These are phyloP conservation scores for Pascua sp. DNA, from an alignment of 1,284 basidiomycete genomes.

Conservation along the genomic window DNA sequence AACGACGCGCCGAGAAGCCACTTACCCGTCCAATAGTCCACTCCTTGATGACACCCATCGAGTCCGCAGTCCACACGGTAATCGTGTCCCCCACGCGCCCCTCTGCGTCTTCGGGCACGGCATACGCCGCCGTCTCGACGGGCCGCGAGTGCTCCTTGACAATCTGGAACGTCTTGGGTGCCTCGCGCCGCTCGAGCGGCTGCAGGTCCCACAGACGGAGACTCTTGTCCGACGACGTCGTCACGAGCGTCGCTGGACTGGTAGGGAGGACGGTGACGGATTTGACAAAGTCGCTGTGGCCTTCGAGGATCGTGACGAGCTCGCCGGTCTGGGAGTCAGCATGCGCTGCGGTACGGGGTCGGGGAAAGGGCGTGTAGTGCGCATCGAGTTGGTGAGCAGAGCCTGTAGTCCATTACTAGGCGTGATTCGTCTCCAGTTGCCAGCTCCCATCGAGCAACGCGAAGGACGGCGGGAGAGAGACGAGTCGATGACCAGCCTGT, in stretches of 20 bases:
- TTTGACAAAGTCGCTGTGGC: slow-evolving; percentile 85
- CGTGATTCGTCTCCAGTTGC: too few relatives aligned
- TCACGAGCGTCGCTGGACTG: slow-evolving; percentile 61
- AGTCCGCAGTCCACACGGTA: slow-evolving; percentile 71
- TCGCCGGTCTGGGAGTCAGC: slow-evolving; percentile 58
- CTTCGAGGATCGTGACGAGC: slow-evolving; percentile 65
- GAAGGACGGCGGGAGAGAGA: too few relatives aligned
- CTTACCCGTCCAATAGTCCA: slow-evolving; percentile 30
- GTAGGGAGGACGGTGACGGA: slow-evolving; percentile 65
- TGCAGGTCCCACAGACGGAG: slow-evolving; percentile 74
- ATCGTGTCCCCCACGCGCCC: slow-evolving; percentile 36
- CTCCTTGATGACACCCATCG: slow-evolving; percentile 71
- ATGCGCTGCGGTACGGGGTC: too few relatives aligned
- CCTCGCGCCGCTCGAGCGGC: slow-evolving; percentile 50
- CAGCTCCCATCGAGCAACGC: too few relatives aligned
- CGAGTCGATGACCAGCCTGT: background rate
- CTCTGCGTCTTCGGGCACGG: slow-evolving; percentile 34
- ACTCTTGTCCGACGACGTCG: slow-evolving; percentile 86
- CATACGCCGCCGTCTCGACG: slow-evolving; percentile 38
- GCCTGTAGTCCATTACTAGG: too few relatives aligned
- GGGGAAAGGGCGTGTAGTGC: too few relatives aligned
- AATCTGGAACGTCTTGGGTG: slow-evolving; percentile 59
- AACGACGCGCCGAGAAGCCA: slow-evolving; percentile 4
- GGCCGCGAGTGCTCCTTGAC: slow-evolving; percentile 33
- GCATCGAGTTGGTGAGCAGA: too few relatives aligned